A percentile compares a stretch with the other conserved stretches of the same genome.
phyloP scores from a whole-genome alignment of 148 eudicot species.

The Dysphania ambrosioides region DNA sequence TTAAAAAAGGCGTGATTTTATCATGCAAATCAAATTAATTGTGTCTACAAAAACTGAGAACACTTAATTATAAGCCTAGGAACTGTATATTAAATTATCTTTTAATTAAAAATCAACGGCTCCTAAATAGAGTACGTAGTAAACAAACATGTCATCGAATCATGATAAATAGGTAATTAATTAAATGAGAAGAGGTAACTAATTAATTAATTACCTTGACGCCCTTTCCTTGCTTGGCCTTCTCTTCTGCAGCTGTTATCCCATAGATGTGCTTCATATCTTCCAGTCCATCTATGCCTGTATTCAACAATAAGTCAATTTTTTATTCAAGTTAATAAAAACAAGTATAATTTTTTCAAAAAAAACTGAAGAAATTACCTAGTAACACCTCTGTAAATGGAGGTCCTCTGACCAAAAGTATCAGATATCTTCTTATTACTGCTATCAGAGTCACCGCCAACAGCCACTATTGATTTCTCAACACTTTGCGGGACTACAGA shows the following conservation, averaged over 20 bases:
- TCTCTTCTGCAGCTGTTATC: slow-evolving; percentile 99
- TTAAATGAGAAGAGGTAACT: too few relatives aligned
- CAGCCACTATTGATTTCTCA: slow-evolving; percentile 35
- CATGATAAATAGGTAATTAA: too few relatives aligned
- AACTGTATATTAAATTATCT: too few relatives aligned
- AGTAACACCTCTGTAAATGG: slow-evolving; percentile 95
- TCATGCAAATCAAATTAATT: too few relatives aligned
- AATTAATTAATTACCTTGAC: slow-evolving; percentile 91
- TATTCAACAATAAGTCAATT: neutral
- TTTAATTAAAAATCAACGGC: too few relatives aligned
- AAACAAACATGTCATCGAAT: too few relatives aligned
- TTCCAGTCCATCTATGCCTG: slow-evolving; percentile 96
- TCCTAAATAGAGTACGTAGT: too few relatives aligned
- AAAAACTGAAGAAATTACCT: slow-evolving; percentile 35
- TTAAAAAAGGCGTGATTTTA: too few relatives aligned
- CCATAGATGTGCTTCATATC: slow-evolving; percentile 99
- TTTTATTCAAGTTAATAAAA: neutral
- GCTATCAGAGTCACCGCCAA: slow-evolving; percentile 35
- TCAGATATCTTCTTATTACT: slow-evolving; percentile 63
- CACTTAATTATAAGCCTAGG: too few relatives aligned
- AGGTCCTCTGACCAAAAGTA: slow-evolving; percentile 91
- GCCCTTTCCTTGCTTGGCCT: slow-evolving; percentile 99
- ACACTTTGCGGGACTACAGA: slow-evolving; percentile 35
- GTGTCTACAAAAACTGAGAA: too few relatives aligned
- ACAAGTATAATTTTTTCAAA: neutral